These are phyloP conservation scores for Torulaspora gathmanii DNA, from an alignment of 805 yeast genomes.

Conservation along the genomic window DNA sequence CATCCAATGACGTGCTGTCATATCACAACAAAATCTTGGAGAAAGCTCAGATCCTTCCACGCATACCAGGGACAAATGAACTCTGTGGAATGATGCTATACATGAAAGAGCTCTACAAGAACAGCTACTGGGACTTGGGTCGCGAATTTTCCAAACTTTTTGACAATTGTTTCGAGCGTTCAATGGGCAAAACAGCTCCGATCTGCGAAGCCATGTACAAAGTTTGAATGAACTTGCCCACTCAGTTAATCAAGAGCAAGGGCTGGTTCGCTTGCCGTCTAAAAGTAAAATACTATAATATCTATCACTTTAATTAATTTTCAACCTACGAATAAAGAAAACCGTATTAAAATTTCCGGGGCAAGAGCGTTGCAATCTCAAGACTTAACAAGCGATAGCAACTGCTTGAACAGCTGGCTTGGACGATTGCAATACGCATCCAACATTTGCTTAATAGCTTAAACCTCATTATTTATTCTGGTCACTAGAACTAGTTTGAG, in stretches of 20 bases:
- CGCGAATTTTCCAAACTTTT: conserved; percentile 51
- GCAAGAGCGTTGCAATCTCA: too few relatives aligned
- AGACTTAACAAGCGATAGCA: too few relatives aligned
- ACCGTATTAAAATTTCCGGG: too few relatives aligned
- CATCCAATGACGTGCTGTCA: conserved; percentile 29
- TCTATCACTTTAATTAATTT: too few relatives aligned
- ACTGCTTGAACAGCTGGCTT: too few relatives aligned
- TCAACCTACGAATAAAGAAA: too few relatives aligned
- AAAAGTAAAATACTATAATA: not conserved
- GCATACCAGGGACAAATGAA: conserved; percentile 43
- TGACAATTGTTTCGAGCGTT: conserved; percentile 50
- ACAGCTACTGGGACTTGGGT: conserved; percentile 53
- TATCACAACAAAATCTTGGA: conserved; percentile 42
- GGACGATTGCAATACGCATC: too few relatives aligned
- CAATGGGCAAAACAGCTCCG: conserved; percentile 45
- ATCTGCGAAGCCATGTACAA: conserved; percentile 51
- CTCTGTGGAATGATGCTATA: conserved; percentile 52
- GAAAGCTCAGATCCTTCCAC: conserved; percentile 40
- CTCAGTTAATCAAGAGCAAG: not conserved
- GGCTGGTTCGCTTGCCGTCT: conserved; percentile 1
- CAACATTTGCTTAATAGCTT: too few relatives aligned
- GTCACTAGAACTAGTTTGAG: not conserved
- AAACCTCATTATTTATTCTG: not conserved
- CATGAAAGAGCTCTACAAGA: conserved; percentile 39
- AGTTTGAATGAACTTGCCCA: conserved; percentile 8